A percentile compares a stretch with the other conserved stretches of the same genome.
These are phyloP conservation scores for Houttuynia cordata DNA, from an alignment of 164 flowering plant genomes.

Conservation along the genomic window DNA sequence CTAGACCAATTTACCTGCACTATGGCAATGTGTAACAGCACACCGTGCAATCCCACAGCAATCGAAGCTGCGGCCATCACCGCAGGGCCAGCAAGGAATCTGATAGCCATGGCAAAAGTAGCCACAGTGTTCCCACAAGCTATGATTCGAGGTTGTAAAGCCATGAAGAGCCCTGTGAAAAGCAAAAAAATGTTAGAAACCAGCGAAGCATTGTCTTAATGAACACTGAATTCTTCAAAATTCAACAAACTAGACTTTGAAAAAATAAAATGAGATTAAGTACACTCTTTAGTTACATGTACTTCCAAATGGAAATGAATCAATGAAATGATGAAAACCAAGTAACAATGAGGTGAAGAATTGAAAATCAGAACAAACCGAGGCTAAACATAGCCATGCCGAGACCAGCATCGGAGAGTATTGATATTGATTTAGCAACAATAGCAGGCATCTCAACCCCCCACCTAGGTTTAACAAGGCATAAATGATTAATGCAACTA, in stretches of 20 bases:
- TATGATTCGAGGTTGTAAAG: slow-evolving; percentile 74
- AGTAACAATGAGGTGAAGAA: too few relatives aligned
- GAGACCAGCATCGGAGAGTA: slow-evolving; percentile 88
- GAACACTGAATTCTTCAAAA: neutral
- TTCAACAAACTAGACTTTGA: neutral
- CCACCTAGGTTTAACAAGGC: slow-evolving; percentile 33
- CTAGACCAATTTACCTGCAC: slow-evolving; percentile 48
- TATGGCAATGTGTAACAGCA: slow-evolving; percentile 61
- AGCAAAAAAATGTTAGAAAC: neutral
- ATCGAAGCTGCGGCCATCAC: slow-evolving; percentile 87
- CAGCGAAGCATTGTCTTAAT: neutral
- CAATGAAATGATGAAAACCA: too few relatives aligned
- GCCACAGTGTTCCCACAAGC: slow-evolving; percentile 86
- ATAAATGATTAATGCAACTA: neutral
- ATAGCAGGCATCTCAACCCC: slow-evolving; percentile 68
- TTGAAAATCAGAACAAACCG: slow-evolving; percentile 26
- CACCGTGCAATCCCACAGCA: slow-evolving; percentile 60
- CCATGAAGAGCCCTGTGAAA: slow-evolving; percentile 81
- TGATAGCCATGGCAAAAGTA: slow-evolving; percentile 65
- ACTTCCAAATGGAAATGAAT: too few relatives aligned
- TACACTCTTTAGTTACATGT: too few relatives aligned
- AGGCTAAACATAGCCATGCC: slow-evolving; percentile 99
- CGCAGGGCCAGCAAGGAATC: slow-evolving; percentile 83
- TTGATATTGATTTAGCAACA: slow-evolving; percentile 53
- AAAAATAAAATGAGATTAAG: too few relatives aligned